These are phyloP conservation scores for Hanseniaspora guilliermondii DNA, from an alignment of 805 yeast genomes.

Conservation along the genomic window DNA sequence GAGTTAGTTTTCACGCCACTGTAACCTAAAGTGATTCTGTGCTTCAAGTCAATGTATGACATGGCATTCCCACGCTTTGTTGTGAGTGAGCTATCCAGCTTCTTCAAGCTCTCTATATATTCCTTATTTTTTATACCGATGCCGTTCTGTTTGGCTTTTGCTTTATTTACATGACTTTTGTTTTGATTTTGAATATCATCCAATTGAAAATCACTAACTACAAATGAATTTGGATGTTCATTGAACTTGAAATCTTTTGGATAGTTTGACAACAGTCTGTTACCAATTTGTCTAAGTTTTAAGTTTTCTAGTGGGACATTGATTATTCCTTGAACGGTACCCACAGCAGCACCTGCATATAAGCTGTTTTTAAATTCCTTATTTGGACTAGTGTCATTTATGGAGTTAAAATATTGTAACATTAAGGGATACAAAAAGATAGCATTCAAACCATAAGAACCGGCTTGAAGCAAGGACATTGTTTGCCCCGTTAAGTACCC, in stretches of 20 bases:
- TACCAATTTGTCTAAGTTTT: conserved; percentile 69
- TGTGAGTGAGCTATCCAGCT: neutral
- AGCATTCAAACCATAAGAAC: conserved; percentile 48
- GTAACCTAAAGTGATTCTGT: neutral
- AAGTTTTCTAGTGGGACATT: conserved; percentile 85
- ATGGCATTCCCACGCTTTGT: neutral
- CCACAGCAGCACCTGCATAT: conserved; percentile 76
- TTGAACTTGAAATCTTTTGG: conserved; percentile 22
- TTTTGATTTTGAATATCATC: conserved; percentile 14
- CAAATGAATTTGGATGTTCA: conserved; percentile 21
- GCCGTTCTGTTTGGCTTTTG: too few species aligned
- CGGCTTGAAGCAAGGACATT: conserved; percentile 62
- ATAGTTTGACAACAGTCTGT: conserved; percentile 30
- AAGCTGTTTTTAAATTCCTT: conserved; percentile 63
- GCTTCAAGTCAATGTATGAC: neutral
- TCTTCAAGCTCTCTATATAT: neutral
- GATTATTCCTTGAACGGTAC: conserved; percentile 66
- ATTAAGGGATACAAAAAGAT: conserved; percentile 20
- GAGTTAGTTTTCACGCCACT: too few species aligned
- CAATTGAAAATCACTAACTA: conserved; percentile 19
- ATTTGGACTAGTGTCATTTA: conserved; percentile 33
- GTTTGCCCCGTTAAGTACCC: conserved; percentile 60
- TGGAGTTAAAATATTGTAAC: neutral
- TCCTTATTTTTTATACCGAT: neutral
- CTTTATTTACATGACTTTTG: neutral